Conservation (phyloP, 495 filamentous ascomycete species). For the Cercophora sp. region DNA sequence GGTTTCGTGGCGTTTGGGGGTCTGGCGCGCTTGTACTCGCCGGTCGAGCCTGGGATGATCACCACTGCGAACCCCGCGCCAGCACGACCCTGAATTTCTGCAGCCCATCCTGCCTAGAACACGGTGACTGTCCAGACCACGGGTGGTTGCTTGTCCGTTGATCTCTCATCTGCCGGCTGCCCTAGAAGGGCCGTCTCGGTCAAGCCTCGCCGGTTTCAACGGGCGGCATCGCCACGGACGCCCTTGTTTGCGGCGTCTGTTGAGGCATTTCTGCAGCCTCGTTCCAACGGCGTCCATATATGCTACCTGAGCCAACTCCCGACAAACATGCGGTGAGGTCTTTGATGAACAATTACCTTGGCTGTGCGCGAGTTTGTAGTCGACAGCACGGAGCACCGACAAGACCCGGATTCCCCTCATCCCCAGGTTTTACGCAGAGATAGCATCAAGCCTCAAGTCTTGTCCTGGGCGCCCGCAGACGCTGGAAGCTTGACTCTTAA, state of each 20-base stretch:
- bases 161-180: background rate
- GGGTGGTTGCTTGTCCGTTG: background rate
- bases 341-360: too few relatives aligned
- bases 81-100: slow-evolving; percentile 4
- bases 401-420: too few relatives aligned
- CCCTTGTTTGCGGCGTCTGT: background rate
- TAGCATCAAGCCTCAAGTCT: too few relatives aligned
- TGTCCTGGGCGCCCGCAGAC: too few relatives aligned
- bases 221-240: slow-evolving; percentile 1
- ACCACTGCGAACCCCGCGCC: background rate
- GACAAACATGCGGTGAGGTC: too few relatives aligned
- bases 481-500: too few relatives aligned
- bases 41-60: background rate
- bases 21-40: background rate
- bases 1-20: background rate
- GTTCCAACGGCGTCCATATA: background rate
- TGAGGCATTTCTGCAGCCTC: slow-evolving; percentile 12
- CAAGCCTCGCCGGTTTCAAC: slow-evolving; percentile 1
- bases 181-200: background rate
- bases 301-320: too few relatives aligned
- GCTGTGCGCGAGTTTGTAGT: too few relatives aligned
- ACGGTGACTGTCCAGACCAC: too few relatives aligned
- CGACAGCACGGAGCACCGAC: too few relatives aligned
- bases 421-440: too few relatives aligned
- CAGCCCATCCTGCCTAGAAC: background rate